A percentile compares a stretch with the other conserved stretches of the same genome.
These are phyloP conservation scores for Allium cepa DNA, from an alignment of 106 monocot species.

Conservation along the genomic window DNA sequence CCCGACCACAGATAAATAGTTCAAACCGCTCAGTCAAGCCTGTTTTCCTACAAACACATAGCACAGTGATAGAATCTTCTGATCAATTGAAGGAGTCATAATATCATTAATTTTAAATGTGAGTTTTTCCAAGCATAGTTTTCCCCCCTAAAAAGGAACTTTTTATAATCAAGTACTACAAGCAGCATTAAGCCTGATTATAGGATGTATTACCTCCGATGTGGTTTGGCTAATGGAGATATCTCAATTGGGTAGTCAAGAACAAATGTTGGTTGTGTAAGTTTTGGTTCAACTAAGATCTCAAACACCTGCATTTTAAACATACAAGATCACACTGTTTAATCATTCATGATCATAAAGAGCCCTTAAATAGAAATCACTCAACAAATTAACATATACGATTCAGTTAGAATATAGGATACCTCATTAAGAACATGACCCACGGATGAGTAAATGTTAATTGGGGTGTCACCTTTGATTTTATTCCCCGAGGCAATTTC, in stretches of 20 bases:
- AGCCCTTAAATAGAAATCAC: background rate
- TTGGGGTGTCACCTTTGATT: slow-evolving; percentile 21
- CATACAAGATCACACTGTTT: background rate
- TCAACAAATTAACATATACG: background rate
- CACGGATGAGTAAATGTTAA: slow-evolving; percentile 53
- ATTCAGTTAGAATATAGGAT: background rate
- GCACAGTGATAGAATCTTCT: background rate
- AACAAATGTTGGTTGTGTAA: slow-evolving; percentile 97
- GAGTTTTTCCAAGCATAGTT: no score
- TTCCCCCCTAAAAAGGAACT: no score
- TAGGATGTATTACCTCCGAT: background rate
- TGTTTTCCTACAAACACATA: slow-evolving; percentile 29
- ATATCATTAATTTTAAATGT: background rate
- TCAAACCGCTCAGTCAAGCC: slow-evolving; percentile 90
- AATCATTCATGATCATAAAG: background rate
- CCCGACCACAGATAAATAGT: slow-evolving; percentile 94
- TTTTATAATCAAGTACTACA: no score
- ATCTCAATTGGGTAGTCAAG: slow-evolving; percentile 23
- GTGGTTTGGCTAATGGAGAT: slow-evolving; percentile 13
- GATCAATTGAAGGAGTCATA: background rate
- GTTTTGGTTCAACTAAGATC: slow-evolving; percentile 73
- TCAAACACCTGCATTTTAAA: slow-evolving; percentile 75
- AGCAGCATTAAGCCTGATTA: no score
- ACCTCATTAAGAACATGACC: slow-evolving; percentile 96
- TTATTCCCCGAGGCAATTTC: slow-evolving; percentile 20